Conservation (phyloP, 306 rosid species). For the Castanopsis chinensis region DNA sequence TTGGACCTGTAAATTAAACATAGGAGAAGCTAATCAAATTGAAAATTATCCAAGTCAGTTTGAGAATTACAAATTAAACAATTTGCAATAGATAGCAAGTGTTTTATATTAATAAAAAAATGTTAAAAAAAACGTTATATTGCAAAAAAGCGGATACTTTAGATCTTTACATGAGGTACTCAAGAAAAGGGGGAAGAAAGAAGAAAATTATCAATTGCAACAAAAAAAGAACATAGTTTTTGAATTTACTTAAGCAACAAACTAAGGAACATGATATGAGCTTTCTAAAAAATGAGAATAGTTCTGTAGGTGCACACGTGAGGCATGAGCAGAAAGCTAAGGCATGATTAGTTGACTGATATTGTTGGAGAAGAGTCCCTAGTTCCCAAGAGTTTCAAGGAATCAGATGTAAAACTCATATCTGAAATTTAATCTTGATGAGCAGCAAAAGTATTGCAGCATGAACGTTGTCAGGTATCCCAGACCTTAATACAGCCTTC, state of each 20-base stretch:
- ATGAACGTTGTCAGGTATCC: conserved; percentile 84
- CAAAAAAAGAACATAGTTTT: no score
- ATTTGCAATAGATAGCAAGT: neutral
- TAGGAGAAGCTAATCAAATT: conserved; percentile 24
- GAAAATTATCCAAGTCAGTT: neutral
- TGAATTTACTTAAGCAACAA: no score
- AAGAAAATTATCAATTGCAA: neutral
- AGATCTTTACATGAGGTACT: conserved; percentile 3
- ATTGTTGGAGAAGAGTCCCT: conserved; percentile 48
- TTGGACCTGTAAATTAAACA: conserved; percentile 55
- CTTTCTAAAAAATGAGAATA: no score
- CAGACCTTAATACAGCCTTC: conserved; percentile 90
- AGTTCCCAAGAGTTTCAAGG: conserved; percentile 72
- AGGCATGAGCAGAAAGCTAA: no score
- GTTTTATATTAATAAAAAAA: neutral
- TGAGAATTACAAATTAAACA: neutral
- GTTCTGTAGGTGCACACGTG: no score
- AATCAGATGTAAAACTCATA: conserved; percentile 71
- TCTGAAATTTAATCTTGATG: conserved; percentile 83
- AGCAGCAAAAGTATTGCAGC: conserved; percentile 69
- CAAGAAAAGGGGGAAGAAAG: conserved; percentile 4
- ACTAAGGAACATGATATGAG: no score
- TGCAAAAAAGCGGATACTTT: conserved; percentile 3
- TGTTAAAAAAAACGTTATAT: conserved; percentile 34
- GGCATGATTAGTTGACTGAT: no score